Percentiles rank a stretch among this genome's conserved stretches.
These are phyloP conservation scores for Candida stauntonica DNA, from an alignment of 805 yeast genomes.

Conservation along the genomic window DNA sequence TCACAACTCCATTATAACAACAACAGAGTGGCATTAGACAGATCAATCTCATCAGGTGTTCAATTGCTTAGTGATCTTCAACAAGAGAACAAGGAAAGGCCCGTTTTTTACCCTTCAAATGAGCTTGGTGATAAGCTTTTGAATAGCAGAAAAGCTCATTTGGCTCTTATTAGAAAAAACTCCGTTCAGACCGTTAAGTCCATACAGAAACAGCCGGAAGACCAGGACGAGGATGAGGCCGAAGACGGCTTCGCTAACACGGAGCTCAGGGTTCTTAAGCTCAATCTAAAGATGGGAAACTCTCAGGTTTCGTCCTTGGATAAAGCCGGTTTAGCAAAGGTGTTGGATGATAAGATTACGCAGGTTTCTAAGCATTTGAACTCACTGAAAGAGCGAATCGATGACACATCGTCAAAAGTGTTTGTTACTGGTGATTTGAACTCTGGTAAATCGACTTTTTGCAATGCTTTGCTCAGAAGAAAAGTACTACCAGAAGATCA, in stretches of 20 bases:
- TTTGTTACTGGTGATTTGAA: constrained; percentile 95
- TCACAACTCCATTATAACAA: constrained; percentile 76
- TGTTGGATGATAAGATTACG: constrained; percentile 63
- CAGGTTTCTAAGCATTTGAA: constrained; percentile 64
- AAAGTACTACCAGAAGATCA: constrained; percentile 90
- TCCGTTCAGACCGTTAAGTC: constrained; percentile 22
- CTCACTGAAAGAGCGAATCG: constrained; percentile 76
- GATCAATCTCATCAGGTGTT: constrained; percentile 52
- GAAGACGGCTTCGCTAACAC: constrained; percentile 26
- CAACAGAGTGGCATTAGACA: constrained; percentile 58
- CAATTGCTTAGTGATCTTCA: constrained; percentile 48
- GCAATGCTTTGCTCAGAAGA: constrained; percentile 81
- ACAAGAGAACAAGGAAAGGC: constrained; percentile 53
- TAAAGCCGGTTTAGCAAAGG: constrained; percentile 59
- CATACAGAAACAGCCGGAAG: constrained; percentile 14
- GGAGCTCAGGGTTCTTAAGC: constrained; percentile 55
- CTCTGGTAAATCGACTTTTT: constrained; percentile 94
- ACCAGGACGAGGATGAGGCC: constrained; percentile 19
- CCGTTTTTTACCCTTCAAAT: constrained; percentile 56
- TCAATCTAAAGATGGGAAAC: constrained; percentile 52
- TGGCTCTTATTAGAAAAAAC: constrained; percentile 48
- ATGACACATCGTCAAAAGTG: constrained; percentile 89
- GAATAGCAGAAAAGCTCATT: constrained; percentile 46
- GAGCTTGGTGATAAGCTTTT: constrained; percentile 30
- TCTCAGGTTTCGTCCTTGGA: constrained; percentile 56